Evolutionary conservation across 352 stramenopile species (phyloP), one percentile per base, ranked within the genome.

Genomic region (Phytophthora cajani): DNA sequence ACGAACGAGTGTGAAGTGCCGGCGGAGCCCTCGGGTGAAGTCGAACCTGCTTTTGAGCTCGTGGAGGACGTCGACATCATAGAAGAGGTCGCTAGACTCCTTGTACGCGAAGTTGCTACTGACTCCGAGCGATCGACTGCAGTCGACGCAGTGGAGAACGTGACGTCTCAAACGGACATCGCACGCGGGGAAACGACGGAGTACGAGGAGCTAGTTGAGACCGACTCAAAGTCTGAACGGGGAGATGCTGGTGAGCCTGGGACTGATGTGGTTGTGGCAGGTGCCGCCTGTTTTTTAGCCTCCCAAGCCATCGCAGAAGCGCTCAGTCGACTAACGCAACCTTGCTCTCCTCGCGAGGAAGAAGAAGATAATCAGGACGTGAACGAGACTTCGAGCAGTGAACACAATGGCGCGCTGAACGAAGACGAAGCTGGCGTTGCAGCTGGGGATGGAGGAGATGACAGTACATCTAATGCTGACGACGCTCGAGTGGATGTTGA

Each of bases 231-330:
- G 16, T 14, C 17, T 25, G 42, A 58, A 58, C 10, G 1, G 27
- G 27, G 21, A 27, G 27, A 32, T 30, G 19, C 16, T 49, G 7
- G 7, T 12, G 58, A 55, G 21, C 4, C 27, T 23, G 47, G 32
- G 32, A 9, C 12, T 19, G 21, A 58, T 36, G 27, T 14, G 30
- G 21, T 17, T 36, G 32, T 69, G 2, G 54, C 58, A 5, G n/a
- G 25, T 12, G 19, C 70, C 11, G 58, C 69, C 10, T 52, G 33
- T 14, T 3, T 62, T 17, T 72, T 69, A 16, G 53, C 58, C 7
- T 62, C 52, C 5, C 64, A 72, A n/a, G 32, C 42, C 1, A 76
- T 73, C 46, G 38, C 58, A 46, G 64, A 62, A 73, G 64, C 60
- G 19, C 53, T 76, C 9, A 30, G 40, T 16, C 53, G 66, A 42